Evolutionary conservation across 345 rosid genomes (phyloP), one percentile per base, ranked within the genome.

Genomic region (Psidium guajava): DNA sequence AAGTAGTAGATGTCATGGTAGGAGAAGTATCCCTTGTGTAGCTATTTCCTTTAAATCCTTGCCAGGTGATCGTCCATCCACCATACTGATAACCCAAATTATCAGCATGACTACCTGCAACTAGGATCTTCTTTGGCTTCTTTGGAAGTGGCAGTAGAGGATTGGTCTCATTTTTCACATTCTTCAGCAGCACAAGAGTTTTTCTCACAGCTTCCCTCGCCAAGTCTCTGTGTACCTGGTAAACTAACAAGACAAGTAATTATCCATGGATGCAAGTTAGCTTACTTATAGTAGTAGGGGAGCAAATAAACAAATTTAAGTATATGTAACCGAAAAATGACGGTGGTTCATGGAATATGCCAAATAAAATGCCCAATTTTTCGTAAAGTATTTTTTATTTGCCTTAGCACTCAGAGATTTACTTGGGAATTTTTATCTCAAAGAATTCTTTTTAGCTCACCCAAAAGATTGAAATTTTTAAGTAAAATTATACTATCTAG

Each of bases 181-280:
- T 96, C 92, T 94, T 97, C 87, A 97, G 91, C 90, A 97, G 83
- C 89, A 97, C 99, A 86, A 97, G 98, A 56, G 99, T 95, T 87
- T 97, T 97, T 88, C 96, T 92, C 89, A 96, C 99, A 74, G 98
- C 98, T 89, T 97, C 99, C 87, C 98, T 96, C 24, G 99, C 99
- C 99, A 97, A 90, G 84, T 94, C 94, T 89, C 99, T 91, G 47
- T 97, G 99, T 86, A 91, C 96, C 99, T 97, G 89, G 58, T 85
- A 53, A 85, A 75, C 81, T 50, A 80, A 52, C 53, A 86, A 55
- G 82, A 40, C 54, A 61, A 61, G 77, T 69, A 69, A 69, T 69
- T 69, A 69, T 69, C 47, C 77, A 69, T 16, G 83, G 88, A 88
- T 54, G 77, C 36, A 69, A 36, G 77, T 69, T 69, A 69, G 77